Evolutionary conservation across 768 basidiomycete genomes (phyloP).

Genomic region (Imleria badia): DNA sequence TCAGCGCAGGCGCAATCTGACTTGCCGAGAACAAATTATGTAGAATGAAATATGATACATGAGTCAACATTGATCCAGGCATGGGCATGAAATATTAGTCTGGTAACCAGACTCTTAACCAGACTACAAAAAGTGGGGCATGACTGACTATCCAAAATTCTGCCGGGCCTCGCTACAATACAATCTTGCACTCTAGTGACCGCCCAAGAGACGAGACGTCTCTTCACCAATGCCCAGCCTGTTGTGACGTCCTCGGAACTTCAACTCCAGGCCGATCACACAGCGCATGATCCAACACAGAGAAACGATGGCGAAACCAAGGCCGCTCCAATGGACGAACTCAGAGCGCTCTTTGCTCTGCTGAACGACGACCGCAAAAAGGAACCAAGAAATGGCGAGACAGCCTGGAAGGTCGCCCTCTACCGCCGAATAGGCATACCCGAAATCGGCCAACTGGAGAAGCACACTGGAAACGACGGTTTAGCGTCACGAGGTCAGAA

Average conservation of each 20-base stretch:
- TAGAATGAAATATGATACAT: constrained; percentile 14
- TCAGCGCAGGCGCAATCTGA: constrained; percentile 10
- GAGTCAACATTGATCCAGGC: neutral
- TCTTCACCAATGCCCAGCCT: constrained; percentile 33
- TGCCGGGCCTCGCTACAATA: neutral
- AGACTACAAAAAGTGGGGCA: constrained; percentile 1
- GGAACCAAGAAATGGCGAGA: constrained; percentile 63
- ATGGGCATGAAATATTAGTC: constrained; percentile 4
- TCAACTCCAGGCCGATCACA: constrained; percentile 39
- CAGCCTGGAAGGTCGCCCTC: constrained; percentile 71
- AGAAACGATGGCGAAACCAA: constrained; percentile 62
- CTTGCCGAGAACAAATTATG: constrained; percentile 14
- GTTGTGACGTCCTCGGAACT: constrained; percentile 34
- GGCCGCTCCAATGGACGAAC: constrained; percentile 68
- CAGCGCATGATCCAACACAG: constrained; percentile 63
- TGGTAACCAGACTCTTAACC: neutral
- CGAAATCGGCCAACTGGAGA: constrained; percentile 56
- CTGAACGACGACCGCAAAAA: constrained; percentile 64
- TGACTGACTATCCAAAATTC: constrained; percentile 3
- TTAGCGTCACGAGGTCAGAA: neutral
- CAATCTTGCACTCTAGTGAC: constrained; percentile 8
- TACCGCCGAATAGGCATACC: constrained; percentile 62
- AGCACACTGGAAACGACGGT: constrained; percentile 38
- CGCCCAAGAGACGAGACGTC: constrained; percentile 34
- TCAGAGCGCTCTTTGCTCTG: constrained; percentile 41